These are phyloP conservation scores for Zasmidium cellare DNA, from an alignment of 2,329 filamentous ascomycete species.

Conservation along the genomic window DNA sequence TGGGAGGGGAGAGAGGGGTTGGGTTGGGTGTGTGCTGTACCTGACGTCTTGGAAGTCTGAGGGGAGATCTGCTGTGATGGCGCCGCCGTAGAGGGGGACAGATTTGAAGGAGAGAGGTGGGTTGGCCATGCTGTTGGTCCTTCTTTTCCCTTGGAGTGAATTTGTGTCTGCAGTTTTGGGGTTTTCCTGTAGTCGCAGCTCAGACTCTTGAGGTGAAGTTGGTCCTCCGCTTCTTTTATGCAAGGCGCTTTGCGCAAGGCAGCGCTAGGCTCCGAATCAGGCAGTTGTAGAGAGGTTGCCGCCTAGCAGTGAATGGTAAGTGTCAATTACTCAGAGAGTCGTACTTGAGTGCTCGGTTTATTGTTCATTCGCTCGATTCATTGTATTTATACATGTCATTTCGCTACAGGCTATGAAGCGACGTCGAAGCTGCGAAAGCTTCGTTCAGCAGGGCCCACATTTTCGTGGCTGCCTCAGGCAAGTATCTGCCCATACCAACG, in stretches of 20 bases:
- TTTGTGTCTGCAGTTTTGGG: no score
- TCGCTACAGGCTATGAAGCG: not conserved
- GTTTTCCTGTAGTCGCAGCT: no score
- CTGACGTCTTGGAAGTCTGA: constrained; percentile 70
- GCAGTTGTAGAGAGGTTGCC: constrained; percentile 5
- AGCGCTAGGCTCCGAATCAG: constrained; percentile 19
- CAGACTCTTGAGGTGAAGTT: not conserved
- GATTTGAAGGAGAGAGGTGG: constrained; percentile 17
- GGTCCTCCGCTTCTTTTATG: not conserved
- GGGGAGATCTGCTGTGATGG: constrained; percentile 68
- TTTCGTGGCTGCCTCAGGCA: constrained; percentile 6
- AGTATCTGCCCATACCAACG: constrained; percentile 5
- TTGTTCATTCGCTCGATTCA: not conserved
- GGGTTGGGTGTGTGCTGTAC: constrained; percentile 44
- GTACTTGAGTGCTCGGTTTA: no score
- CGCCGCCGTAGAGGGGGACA: constrained; percentile 65
- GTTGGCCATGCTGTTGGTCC: not conserved
- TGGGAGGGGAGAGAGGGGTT: constrained; percentile 1
- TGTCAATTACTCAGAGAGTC: not conserved
- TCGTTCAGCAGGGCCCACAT: not conserved
- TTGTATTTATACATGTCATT: constrained; percentile 17
- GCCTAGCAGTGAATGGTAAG: constrained; percentile 6
- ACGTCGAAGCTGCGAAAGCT: constrained; percentile 5
- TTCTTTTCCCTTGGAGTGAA: not conserved
- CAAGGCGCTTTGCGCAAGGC: constrained; percentile 11